Percentiles rank a stretch among this genome's conserved stretches.
Evolutionary conservation across 768 basidiomycete species (phyloP).

Genomic region (Suillus cothurnatus): DNA sequence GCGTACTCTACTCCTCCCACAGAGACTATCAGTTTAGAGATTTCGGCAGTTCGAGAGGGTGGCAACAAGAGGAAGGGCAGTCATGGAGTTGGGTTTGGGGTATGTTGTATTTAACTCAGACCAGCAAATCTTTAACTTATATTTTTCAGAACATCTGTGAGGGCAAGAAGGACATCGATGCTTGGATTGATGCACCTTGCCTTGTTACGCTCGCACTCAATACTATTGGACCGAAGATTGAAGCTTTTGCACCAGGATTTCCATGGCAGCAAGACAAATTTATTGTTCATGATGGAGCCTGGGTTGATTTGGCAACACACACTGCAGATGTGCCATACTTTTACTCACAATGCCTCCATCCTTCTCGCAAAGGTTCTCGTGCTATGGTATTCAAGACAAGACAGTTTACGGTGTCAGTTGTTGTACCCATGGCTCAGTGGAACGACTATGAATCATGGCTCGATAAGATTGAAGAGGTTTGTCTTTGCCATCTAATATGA

Average conservation of each 20-base stretch:
- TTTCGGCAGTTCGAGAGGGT: conserved; percentile 4
- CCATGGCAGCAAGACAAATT: not conserved
- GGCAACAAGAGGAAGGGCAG: not conserved
- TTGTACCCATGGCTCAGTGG: conserved; percentile 4
- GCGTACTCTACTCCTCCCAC: conserved; percentile 5
- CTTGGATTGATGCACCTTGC: not conserved
- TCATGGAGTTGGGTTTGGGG: conserved; percentile 2
- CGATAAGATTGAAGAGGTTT: not conserved
- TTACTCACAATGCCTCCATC: conserved; percentile 5
- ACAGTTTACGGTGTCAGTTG: conserved; percentile 5
- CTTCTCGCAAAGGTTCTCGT: conserved; percentile 1
- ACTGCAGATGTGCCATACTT: conserved; percentile 4
- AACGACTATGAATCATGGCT: not conserved
- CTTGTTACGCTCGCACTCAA: conserved; percentile 5
- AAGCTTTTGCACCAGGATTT: conserved; percentile 3
- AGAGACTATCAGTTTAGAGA: conserved; percentile 9
- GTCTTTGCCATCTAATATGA: not conserved
- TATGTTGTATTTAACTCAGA: conserved; percentile 1
- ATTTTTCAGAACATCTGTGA: conserved; percentile 12
- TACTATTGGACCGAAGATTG: not conserved
- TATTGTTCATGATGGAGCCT: not conserved
- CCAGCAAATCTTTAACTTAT: not conserved
- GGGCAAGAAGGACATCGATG: conserved; percentile 8
- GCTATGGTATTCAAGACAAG: conserved; percentile 8
- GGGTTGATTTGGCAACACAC: conserved; percentile 11